These are phyloP conservation scores for Candida khao-thaluensis DNA, from an alignment of 805 yeast genomes.

Conservation along the genomic window DNA sequence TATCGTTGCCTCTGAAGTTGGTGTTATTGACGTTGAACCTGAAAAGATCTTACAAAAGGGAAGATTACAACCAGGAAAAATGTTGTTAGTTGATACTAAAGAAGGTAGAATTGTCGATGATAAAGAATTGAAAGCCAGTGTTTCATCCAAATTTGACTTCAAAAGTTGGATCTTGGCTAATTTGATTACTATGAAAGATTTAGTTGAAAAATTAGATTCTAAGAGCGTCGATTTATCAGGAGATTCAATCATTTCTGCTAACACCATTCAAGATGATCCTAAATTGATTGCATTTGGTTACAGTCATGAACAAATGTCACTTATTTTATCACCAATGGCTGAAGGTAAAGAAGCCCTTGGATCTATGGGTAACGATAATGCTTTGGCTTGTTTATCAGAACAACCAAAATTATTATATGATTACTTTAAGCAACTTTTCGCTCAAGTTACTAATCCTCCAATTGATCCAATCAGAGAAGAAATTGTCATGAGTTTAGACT, in stretches of 20 bases:
- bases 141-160: slow-evolving; percentile 84
- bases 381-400: slow-evolving; percentile 90
- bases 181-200: slow-evolving; percentile 78
- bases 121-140: slow-evolving; percentile 75
- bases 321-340: slow-evolving; percentile 92
- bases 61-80: slow-evolving; percentile 91
- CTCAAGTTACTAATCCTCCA: slow-evolving; percentile 98
- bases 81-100: slow-evolving; percentile 91
- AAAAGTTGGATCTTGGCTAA: slow-evolving; percentile 90
- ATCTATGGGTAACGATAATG: slow-evolving; percentile 97
- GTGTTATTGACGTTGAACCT: slow-evolving; percentile 88
- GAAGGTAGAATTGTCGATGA: slow-evolving; percentile 93
- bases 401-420: slow-evolving; percentile 90
- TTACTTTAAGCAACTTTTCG: slow-evolving; percentile 93
- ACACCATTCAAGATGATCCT: slow-evolving; percentile 71
- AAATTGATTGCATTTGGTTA: slow-evolving; percentile 85
- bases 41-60: slow-evolving; percentile 85
- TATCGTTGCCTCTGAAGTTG: slow-evolving; percentile 98
- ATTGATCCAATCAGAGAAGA: slow-evolving; percentile 97
- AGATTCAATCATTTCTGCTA: slow-evolving; percentile 1
- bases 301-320: slow-evolving; percentile 86
- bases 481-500: slow-evolving; percentile 95
- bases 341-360: slow-evolving; percentile 94
- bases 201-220: slow-evolving; percentile 56
- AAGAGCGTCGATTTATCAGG: slow-evolving; percentile 26